Evolutionary conservation across 139 green algal species (phyloP), one percentile per base, ranked within the genome.

Genomic region (Nannochloris sp.): DNA sequence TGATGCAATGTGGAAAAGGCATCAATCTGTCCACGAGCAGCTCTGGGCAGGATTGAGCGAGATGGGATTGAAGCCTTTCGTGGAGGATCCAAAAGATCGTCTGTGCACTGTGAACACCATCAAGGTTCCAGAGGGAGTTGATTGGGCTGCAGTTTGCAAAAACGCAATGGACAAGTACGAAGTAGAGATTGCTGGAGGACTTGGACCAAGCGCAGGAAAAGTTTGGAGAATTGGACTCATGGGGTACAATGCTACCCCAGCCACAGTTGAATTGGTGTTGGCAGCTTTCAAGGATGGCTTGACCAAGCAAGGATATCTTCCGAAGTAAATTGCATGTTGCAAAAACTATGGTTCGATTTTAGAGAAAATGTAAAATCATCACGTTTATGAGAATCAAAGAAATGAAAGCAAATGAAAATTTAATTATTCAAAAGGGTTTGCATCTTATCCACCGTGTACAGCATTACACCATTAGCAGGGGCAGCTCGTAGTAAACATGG

Each of bases 71-170:
- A 57, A 94, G 76, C 78, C 81, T 2, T 94, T 86, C 66, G 85
- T 95, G 44, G 59, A 87, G 61, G 76, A 88, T 31, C 74, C 80
- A 4, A 67, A 80, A 44, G 81, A 92, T 71, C 68, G 82, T 5
- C 78, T 95, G 25, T 75, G 83, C 56, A 95, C 87, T 14, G 88
- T 95, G 44, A 95, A 95, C 78, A 95, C 88, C 71, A 94, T 95
- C 78, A 89, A 88, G 80, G 78, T 95, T 24, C 88, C 88, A 14
- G 76, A 90, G 60, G 88, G 88, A 34, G 77, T 95, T 44, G 88
- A 95, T 70, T 86, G 75, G 72, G 75, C 70, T 0, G 81, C 78
- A 7, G 36, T 95, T 37, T 71, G 83, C 48, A 87, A 87, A 70
- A 82, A 90, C 51, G 87, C 88, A 4, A 94, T 95, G 87, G 76